phyloP scores from a whole-genome alignment of 2,329 filamentous ascomycete genomes.

The Phoma sp. region DNA sequence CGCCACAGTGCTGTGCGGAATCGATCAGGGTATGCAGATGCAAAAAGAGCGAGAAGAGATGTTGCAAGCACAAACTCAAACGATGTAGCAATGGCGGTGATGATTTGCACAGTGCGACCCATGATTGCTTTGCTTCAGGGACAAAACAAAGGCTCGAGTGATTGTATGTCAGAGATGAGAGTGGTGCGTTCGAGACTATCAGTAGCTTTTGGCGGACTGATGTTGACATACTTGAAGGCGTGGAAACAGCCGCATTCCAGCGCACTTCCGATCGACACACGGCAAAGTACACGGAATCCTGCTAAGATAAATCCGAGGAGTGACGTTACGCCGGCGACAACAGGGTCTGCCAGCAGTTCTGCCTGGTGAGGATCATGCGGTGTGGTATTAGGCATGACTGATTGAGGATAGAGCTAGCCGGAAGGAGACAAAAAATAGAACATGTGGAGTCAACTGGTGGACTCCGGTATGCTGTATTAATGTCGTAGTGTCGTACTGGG shows the following conservation, averaged over 20 bases:
- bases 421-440: background rate
- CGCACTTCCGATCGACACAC: background rate
- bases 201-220: background rate
- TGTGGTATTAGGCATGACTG: background rate
- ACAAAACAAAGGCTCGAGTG: background rate
- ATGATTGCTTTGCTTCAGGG: background rate
- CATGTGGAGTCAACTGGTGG: background rate
- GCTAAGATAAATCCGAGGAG: background rate
- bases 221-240: background rate
- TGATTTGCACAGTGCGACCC: background rate
- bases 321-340: background rate
- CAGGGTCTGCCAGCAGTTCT: background rate
- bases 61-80: slow-evolving; percentile 18
- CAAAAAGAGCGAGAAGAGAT: slow-evolving; percentile 17
- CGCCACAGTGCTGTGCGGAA: slow-evolving; percentile 20
- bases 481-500: background rate
- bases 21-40: slow-evolving; percentile 16
- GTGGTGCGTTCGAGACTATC: background rate
- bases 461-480: background rate
- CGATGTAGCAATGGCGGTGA: background rate
- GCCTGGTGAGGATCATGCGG: background rate
- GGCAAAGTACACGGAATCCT: background rate
- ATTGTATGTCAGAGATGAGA: no score
- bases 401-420: background rate
- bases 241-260: slow-evolving; percentile 4